Evolutionary conservation across 129 eudicot species (phyloP), one percentile per base, ranked within the genome.

Genomic region (Apium graveolens): DNA sequence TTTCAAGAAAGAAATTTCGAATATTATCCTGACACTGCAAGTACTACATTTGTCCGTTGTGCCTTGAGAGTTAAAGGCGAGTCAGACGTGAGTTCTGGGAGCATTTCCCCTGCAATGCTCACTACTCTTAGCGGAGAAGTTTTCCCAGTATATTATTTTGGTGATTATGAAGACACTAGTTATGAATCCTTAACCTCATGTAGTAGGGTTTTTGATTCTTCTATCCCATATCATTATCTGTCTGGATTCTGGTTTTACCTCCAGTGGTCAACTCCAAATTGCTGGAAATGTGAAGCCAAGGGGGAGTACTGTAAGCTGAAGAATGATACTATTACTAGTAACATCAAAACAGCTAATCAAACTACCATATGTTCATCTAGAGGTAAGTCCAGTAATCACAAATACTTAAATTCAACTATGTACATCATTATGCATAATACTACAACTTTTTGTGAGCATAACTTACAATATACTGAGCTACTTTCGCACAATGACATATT

Each of bases 201-300:
- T 7, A 31, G 7, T 5, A 66, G 55, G 24, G 11, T 76, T 21
- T 57, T 76, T 37, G 2, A 14, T 38, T 17, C 35, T 57, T 66
- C 62, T 45, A 49, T 53, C 53, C 71, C 42, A 55, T 35, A 37
- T 44, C 2, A 35, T 1, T 35, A 35, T 18, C 3, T 21, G 24
- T 39, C 48, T 20, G 12, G 16, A 46, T 45, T 11, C 11, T 55
- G 65, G 27, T 6, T n/a, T 8, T 6, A 7, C 55, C 18, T 14
- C n/a, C 26, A 60, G 11, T 76, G 79, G 70, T 35, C 14, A 24
- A 10, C 42, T 37, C 79, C 79, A 57, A 38, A 57, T 76, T 76
- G 71, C 57, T 3, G 0, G 5, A 41, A 18, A 31, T 76, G 79
- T 41, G 79, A 76, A 76, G 72, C 49, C 48, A 38, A 57, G 14